phyloP scores from a whole-genome alignment of 371 early-diverging fungal species.

The Rhizopus microsporus region DNA sequence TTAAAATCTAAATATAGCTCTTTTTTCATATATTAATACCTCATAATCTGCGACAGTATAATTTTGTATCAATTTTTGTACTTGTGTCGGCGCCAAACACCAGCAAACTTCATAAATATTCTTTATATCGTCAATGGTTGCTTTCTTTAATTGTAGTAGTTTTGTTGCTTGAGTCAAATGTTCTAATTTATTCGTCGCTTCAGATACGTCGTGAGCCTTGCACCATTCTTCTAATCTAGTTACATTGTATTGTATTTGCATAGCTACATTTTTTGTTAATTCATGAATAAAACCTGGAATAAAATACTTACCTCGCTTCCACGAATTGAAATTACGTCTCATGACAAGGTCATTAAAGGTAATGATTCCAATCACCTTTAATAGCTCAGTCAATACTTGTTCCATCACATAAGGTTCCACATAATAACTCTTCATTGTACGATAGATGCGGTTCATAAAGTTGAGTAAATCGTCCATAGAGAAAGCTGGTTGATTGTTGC shows the following conservation, averaged over 20 bases:
- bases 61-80: slow-evolving; percentile 90
- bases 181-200: slow-evolving; percentile 87
- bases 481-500: slow-evolving; percentile 72
- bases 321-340: slow-evolving; percentile 85
- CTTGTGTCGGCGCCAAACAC: slow-evolving; percentile 90
- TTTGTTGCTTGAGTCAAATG: slow-evolving; percentile 94
- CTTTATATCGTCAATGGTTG: slow-evolving; percentile 87
- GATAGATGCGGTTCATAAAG: slow-evolving; percentile 88
- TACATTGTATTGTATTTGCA: slow-evolving; percentile 98
- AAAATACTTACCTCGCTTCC: slow-evolving; percentile 70
- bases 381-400: slow-evolving; percentile 87
- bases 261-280: slow-evolving; percentile 37
- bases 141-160: slow-evolving; percentile 92
- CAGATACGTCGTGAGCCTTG: slow-evolving; percentile 87
- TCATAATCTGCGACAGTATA: slow-evolving; percentile 81
- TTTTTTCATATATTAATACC: slow-evolving; percentile 21
- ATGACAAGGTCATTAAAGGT: slow-evolving; percentile 95
- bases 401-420: slow-evolving; percentile 78
- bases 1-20: slow-evolving; percentile 6
- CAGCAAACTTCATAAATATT: slow-evolving; percentile 96
- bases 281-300: neutral
- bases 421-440: slow-evolving; percentile 94
- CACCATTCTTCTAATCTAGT: slow-evolving; percentile 97
- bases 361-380: slow-evolving; percentile 88
- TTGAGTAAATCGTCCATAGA: slow-evolving; percentile 92